Evolutionary conservation across 129 eudicot genomes (phyloP), one percentile per base, ranked within the genome.

Genomic region (Ambrosia artemisiifolia): DNA sequence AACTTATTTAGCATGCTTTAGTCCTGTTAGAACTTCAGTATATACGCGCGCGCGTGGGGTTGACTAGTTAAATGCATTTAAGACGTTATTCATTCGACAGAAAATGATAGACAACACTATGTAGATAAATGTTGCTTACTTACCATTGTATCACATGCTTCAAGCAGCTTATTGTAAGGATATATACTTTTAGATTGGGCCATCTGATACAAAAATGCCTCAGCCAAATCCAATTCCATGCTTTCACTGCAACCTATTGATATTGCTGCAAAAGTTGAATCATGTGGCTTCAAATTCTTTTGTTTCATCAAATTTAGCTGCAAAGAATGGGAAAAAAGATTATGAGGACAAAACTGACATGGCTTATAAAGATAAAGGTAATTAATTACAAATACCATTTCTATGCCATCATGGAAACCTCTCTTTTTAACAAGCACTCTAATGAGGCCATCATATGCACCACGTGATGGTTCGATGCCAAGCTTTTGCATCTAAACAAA

Each of bases 141-240:
- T 62, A 90, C 98, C 86, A 90, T 65, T 20, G 54, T 65, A 70
- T 79, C 89, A 78, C 96, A 94, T 79, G 97, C 96, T 86, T 73
- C 78, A 46, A 94, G 90, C 42, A 84, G 82, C 56, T 79, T 78
- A 81, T 88, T 90, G 75, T 86, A 94, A 72, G 95, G 92, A 84
- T 67, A 34, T n/a, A 78, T 54, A 67, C n/a, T 34, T 55, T 80
- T 55, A 73, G 79, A 11, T 54, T 35, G 35, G 13, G 83, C 47
- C 38, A 88, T 83, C 75, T 84, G 85, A 81, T 79, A 75, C 75
- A 94, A 77, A 47, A 86, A 85, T 2, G 72, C 50, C 73, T 86
- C 91, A 38, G 97, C 96, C 68, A 90, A 79, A 86, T 83, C 85
- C 73, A 88, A 76, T 19, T 90, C 79, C 40, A 90, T 81, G 53